phyloP scores from a whole-genome alignment of 148 eudicot genomes.

The Suaeda aralocaspica region DNA sequence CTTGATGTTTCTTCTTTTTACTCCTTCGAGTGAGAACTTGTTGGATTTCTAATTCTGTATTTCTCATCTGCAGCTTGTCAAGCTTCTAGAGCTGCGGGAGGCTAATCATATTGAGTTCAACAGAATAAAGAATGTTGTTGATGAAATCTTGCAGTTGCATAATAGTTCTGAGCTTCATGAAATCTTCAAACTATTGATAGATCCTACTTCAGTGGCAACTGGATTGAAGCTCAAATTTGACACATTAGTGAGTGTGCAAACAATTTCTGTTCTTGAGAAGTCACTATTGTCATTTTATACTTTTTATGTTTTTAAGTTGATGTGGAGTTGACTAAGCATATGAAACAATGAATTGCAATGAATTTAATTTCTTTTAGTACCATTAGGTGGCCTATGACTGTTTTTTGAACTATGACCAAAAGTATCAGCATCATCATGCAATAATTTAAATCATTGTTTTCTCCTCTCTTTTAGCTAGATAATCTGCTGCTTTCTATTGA shows the following conservation, averaged over 20 bases:
- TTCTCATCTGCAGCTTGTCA: slow-evolving; percentile 73
- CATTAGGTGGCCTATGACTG: too few species aligned
- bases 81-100: slow-evolving; percentile 94
- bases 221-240: slow-evolving; percentile 80
- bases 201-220: slow-evolving; percentile 91
- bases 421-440: too few species aligned
- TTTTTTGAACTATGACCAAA: too few species aligned
- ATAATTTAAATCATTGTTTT: too few species aligned
- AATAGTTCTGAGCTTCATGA: slow-evolving; percentile 56
- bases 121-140: slow-evolving; percentile 79
- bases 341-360: neutral
- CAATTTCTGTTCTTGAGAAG: slow-evolving; percentile 3
- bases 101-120: slow-evolving; percentile 94
- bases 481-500: too few species aligned
- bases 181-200: slow-evolving; percentile 70
- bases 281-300: slow-evolving; percentile 1
- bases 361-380: neutral
- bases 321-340: slow-evolving; percentile 1
- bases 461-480: too few species aligned
- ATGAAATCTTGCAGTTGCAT: slow-evolving; percentile 64
- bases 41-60: slow-evolving; percentile 9
- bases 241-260: slow-evolving; percentile 56
- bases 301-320: neutral
- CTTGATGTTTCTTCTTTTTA: slow-evolving; percentile 1
- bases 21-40: neutral